phyloP scores from a whole-genome alignment of 2,329 filamentous ascomycete genomes.

The Talaromyces sp. region DNA sequence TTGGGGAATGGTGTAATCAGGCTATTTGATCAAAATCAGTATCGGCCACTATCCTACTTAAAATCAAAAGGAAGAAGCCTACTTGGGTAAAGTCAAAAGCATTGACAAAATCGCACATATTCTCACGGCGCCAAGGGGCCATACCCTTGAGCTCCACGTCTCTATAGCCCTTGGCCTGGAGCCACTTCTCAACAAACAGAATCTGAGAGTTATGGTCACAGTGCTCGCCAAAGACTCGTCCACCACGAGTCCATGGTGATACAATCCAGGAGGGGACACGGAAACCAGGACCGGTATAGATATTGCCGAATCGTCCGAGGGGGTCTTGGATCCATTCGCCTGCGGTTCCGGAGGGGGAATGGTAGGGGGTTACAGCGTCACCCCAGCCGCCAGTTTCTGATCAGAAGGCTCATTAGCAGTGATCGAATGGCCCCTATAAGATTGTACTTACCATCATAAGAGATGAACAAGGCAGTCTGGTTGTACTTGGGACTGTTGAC shows the following conservation, averaged over 20 bases:
- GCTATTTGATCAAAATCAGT: constrained; percentile 22
- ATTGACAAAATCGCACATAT: constrained; percentile 48
- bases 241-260: constrained; percentile 52
- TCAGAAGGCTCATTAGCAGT: background rate
- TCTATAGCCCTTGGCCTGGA: constrained; percentile 39
- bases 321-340: constrained; percentile 52
- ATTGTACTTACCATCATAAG: constrained; percentile 37
- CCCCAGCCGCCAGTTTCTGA: constrained; percentile 52
- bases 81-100: constrained; percentile 38
- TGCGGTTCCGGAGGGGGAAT: constrained; percentile 45
- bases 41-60: too few relatives aligned
- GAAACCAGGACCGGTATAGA: constrained; percentile 44
- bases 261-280: constrained; percentile 53
- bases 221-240: constrained; percentile 51
- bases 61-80: background rate
- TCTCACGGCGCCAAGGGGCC: constrained; percentile 43
- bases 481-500: constrained; percentile 47
- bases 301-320: constrained; percentile 37
- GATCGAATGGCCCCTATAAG: background rate
- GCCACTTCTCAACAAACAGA: constrained; percentile 51
- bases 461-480: constrained; percentile 38
- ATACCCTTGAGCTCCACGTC: constrained; percentile 38
- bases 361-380: constrained; percentile 51
- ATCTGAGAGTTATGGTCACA: constrained; percentile 54
- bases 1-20: constrained; percentile 46